Base-by-base conservation (phyloP, 1,284 basidiomycete genomes). In the Irpex lacteus region DNA sequence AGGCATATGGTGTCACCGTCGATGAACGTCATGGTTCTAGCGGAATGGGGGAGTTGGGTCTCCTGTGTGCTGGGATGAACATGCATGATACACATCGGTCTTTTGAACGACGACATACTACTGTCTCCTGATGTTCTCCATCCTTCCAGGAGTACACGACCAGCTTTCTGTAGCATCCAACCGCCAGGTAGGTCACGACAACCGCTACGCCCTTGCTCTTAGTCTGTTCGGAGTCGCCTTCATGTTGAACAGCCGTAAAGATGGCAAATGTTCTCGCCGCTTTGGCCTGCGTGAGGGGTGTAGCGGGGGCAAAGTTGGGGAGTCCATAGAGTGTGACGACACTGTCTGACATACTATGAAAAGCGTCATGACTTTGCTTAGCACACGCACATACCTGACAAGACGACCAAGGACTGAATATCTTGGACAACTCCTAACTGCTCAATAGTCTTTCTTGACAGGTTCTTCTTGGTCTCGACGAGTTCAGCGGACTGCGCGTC, bases 111-210 rank as follows among this genome's bases (percentile, higher is more conserved):
- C 62, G 65, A 66, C 58, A 66, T 13, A 93, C 93, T 78, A 88
- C 88, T 50, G 84, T 79, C 55, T 89, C 90, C 73, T 92, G 90
- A 53, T 90, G 83, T 69, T 93, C 89, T 21, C 93, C 92, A 69
- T 95, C 92, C 67, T 85, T 89, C 94, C 95, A 98, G 3, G 86
- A 83, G 72, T 95, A 96, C 9, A 98, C 77, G 1, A 97, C 86
- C 0, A 95, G 85, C 74, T 91, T 94, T 67, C 96, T 85, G 68
- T 90, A 81, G 71, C 95, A 96, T 13, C 95, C 96, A 5, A 98
- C 83, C 3, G 95, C 84, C 7, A 99, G 81, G 63, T 87, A 85
- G 0, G 93, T 92, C n/a, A 93, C 80, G 15, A 89, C 75, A 2
- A 82, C 83, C 11, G 88, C 85, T 32, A 89, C 84, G 13, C 80